Conservation (phyloP, 306 rosid species). For the Gastrolobium villosum region DNA sequence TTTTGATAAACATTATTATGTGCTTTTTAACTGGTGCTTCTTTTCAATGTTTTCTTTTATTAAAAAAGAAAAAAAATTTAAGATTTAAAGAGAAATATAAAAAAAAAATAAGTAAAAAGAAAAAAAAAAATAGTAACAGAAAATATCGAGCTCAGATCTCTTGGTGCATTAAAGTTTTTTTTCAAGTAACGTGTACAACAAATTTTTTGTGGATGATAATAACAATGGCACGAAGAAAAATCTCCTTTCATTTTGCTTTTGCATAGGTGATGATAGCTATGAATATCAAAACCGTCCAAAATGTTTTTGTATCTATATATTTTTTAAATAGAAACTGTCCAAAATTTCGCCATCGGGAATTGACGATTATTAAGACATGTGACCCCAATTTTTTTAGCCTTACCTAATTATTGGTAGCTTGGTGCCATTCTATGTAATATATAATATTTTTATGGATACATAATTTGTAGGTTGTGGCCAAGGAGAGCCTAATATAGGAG, state of each 20-base stretch:
- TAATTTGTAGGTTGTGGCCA: no score
- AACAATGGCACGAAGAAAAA: background rate
- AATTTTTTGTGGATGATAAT: background rate
- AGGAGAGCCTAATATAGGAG: no score
- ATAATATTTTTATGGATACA: no score
- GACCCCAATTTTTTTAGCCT: background rate
- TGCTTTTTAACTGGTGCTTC: background rate
- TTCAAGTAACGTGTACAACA: background rate
- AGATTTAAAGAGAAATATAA: no score
- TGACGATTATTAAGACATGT: background rate
- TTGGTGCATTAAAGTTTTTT: no score
- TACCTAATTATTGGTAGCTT: background rate
- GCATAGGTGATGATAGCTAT: background rate
- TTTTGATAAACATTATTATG: no score
- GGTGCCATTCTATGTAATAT: background rate
- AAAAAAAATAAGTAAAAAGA: no score
- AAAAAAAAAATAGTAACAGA: no score
- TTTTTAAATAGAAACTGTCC: background rate
- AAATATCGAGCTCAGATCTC: no score
- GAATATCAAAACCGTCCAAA: background rate
- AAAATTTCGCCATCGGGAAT: background rate
- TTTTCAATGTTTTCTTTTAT: no score
- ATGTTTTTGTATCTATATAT: no score
- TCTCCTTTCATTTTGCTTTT: background rate
- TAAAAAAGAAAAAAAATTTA: no score